phyloP scores from a whole-genome alignment of 805 yeast species.

The Wickerhamomyces chambardii region DNA sequence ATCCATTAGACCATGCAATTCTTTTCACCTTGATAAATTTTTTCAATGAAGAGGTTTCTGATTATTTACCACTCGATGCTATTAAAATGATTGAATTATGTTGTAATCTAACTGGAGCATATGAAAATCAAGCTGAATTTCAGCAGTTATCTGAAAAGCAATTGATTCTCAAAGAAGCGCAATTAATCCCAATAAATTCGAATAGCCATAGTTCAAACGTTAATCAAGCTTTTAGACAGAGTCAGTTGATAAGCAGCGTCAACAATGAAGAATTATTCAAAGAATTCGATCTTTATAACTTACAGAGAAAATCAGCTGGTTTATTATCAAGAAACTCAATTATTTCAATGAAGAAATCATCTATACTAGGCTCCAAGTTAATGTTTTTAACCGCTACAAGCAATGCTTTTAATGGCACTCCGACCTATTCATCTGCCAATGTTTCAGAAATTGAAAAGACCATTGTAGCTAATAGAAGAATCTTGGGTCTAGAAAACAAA shows the following conservation, averaged over 20 bases:
- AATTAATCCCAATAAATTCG: too few species aligned
- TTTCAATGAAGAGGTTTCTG: constrained; percentile 68
- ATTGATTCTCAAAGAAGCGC: neutral
- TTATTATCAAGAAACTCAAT: neutral
- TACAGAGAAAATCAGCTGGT: neutral
- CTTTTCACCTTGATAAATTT: constrained; percentile 69
- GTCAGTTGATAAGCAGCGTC: too few species aligned
- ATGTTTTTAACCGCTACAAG: neutral
- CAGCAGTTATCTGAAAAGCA: neutral
- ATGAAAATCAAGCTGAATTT: neutral
- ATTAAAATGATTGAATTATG: constrained; percentile 53
- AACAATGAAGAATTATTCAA: neutral
- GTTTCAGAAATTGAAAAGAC: constrained; percentile 32
- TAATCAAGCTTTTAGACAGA: neutral
- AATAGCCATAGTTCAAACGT: neutral
- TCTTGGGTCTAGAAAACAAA: constrained; percentile 22
- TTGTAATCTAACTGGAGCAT: constrained; percentile 41
- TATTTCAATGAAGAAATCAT: neutral
- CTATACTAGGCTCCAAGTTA: neutral
- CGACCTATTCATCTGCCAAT: constrained; percentile 14
- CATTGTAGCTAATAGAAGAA: constrained; percentile 42
- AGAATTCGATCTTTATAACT: neutral
- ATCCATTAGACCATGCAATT: constrained; percentile 46
- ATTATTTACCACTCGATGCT: constrained; percentile 54
- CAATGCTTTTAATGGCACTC: too few species aligned